These are phyloP conservation scores for Creolimax fragrantissima DNA, from an alignment of 78 protist genomes.

Conservation along the genomic window DNA sequence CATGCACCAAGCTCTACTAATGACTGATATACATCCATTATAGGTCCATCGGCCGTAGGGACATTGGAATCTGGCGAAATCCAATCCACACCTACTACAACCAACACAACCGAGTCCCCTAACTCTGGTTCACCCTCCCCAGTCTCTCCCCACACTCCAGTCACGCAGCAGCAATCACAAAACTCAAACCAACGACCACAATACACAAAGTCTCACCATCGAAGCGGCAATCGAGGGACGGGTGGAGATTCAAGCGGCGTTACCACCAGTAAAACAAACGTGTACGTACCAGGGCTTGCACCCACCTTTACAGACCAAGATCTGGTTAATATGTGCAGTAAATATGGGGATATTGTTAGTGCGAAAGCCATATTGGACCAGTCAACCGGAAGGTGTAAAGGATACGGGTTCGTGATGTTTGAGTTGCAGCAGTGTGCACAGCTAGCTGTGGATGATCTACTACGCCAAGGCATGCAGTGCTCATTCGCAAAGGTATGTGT, in stretches of 20 bases:
- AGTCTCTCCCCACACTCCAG: neutral
- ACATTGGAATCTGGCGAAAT: neutral
- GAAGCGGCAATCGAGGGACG: neutral
- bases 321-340: neutral
- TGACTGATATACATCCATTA: neutral
- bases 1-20: too few species aligned
- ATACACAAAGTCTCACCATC: neutral
- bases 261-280: neutral
- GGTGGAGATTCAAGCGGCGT: neutral
- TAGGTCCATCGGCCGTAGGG: neutral
- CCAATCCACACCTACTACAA: neutral
- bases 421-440: neutral
- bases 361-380: constrained; percentile 26
- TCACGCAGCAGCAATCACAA: neutral
- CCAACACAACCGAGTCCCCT: neutral
- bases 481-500: constrained; percentile 26
- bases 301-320: neutral
- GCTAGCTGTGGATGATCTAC: neutral
- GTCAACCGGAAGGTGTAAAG: constrained; percentile 3
- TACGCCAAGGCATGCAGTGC: neutral
- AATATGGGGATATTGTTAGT: constrained; percentile 6
- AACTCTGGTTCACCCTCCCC: neutral
- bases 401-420: constrained; percentile 36
- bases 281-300: constrained; percentile 4
- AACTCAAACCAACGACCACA: neutral